phyloP scores from a whole-genome alignment of 2,329 filamentous ascomycete species.

The Exophiala mesophila region DNA sequence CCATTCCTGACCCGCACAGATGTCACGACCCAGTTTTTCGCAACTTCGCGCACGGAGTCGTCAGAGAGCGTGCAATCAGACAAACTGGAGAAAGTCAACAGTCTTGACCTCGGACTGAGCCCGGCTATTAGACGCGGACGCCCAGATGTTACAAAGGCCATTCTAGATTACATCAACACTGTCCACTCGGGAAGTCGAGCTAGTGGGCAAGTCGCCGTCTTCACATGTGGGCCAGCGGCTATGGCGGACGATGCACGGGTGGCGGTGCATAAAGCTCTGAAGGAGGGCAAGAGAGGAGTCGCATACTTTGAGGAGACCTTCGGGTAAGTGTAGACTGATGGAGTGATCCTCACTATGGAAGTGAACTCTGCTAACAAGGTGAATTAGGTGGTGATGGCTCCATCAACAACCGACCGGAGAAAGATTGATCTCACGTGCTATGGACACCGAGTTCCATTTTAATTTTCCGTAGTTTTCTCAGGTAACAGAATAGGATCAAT shows the following conservation, averaged over 20 bases:
- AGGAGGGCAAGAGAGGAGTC: slow-evolving; percentile 31
- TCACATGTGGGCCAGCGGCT: slow-evolving; percentile 42
- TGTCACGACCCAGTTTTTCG: slow-evolving; percentile 31
- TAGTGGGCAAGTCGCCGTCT: slow-evolving; percentile 32
- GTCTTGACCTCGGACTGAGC: not conserved
- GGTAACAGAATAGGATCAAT: no score
- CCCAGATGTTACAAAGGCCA: slow-evolving; percentile 34
- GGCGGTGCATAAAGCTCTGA: slow-evolving; percentile 36
- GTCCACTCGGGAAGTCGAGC: slow-evolving; percentile 17
- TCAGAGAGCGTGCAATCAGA: not conserved
- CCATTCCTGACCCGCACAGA: slow-evolving; percentile 28
- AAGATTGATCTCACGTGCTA: no score
- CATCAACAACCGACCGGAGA: no score
- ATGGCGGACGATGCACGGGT: slow-evolving; percentile 44
- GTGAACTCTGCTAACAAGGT: no score
- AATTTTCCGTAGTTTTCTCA: no score
- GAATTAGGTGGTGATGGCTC: no score
- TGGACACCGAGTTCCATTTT: no score
- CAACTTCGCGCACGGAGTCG: slow-evolving; percentile 23
- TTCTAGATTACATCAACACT: slow-evolving; percentile 32
- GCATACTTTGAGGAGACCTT: slow-evolving; percentile 48
- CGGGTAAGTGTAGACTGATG: slow-evolving; percentile 27
- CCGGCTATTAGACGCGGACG: slow-evolving; percentile 31
- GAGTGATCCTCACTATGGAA: no score
- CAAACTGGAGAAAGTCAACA: slow-evolving; percentile 5